Evolutionary conservation across 2,329 filamentous ascomycete species (phyloP).

Genomic region (Elsinoe australis): DNA sequence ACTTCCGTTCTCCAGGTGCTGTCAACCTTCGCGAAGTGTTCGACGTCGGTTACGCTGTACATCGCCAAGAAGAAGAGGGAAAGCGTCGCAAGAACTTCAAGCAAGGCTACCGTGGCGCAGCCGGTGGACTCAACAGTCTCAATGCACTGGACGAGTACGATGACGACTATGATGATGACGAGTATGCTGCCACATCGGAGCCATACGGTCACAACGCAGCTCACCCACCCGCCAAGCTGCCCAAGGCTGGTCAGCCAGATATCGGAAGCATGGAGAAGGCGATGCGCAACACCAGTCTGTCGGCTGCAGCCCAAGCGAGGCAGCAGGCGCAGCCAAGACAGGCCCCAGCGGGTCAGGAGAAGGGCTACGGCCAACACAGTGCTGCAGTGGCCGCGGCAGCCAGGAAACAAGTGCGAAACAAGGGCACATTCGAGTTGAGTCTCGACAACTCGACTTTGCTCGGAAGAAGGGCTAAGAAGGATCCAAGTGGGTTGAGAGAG

Average conservation of each 20-base stretch:
- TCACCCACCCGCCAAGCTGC: slow-evolving; percentile 56
- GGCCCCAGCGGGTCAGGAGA: slow-evolving; percentile 46
- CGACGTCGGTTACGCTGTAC: slow-evolving; percentile 95
- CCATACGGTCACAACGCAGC: slow-evolving; percentile 43
- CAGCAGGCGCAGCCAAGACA: slow-evolving; percentile 43
- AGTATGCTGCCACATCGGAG: slow-evolving; percentile 52
- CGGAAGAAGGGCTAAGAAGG: slow-evolving; percentile 57
- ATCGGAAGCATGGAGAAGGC: slow-evolving; percentile 76
- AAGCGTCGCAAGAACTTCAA: slow-evolving; percentile 81
- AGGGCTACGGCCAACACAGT: slow-evolving; percentile 84
- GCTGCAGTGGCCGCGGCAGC: slow-evolving; percentile 76
- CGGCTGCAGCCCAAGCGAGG: slow-evolving; percentile 55
- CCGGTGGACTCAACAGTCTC: slow-evolving; percentile 55
- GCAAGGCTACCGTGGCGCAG: slow-evolving; percentile 59
- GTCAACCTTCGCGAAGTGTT: slow-evolving; percentile 96
- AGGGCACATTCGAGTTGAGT: slow-evolving; percentile 84
- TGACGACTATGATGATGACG: slow-evolving; percentile 59
- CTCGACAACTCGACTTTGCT: slow-evolving; percentile 85
- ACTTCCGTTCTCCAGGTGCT: slow-evolving; percentile 91
- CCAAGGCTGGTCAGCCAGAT: slow-evolving; percentile 50
- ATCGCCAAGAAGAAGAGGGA: slow-evolving; percentile 89
- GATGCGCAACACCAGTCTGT: slow-evolving; percentile 74
- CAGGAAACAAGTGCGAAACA: slow-evolving; percentile 68
- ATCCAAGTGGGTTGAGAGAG: slow-evolving; percentile 41
- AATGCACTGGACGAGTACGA: slow-evolving; percentile 59